Evolutionary conservation across 192 early-diverging fungal genomes (phyloP), one percentile per base, ranked within the genome.

Genomic region (Paraglomus brasilianum): DNA sequence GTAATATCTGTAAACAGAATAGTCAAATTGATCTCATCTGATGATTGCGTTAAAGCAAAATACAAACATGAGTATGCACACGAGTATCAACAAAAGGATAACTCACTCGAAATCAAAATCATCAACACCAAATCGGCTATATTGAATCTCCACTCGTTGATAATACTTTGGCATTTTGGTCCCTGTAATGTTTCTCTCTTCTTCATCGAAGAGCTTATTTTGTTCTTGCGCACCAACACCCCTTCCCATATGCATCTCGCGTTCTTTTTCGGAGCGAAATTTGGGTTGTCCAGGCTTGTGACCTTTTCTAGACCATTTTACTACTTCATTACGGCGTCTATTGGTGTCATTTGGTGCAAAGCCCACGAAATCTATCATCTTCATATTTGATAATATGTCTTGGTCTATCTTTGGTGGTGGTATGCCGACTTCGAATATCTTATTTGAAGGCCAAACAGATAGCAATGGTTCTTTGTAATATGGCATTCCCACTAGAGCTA

Each of bases 71-170:
- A 21, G 17, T 21, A 8, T 22, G 13, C 22, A 13, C 21, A 5
- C 10, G n/a, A 15, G 8, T 7, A 15, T 38, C 15, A n/a, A 22
- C 15, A 42, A 9, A 6, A 40, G 21, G 38, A 0, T 24, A 1
- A 36, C 75, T 76, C 76, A 81, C 78, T 89, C 95, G 85, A 99
- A 99, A 74, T 99, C 97, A 82, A 97, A 98, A 80, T 98, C 97
- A 64, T 98, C 95, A 8, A 98, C 89, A 13, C 97, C 97, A 74
- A 98, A 98, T 65, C 89, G 84, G 75, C 89, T 91, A 78, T 94
- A 94, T 60, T 91, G 87, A 74, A 95, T 95, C 62, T 95, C 91
- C 17, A 95, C 89, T 11, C 79, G 82, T 14, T 83, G 80, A 74
- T 94, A 93, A 63, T 83, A 80, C 39, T 84, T 85, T 30, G 93